Conservation (phyloP, 2,329 filamentous ascomycete species). For the Lithohypha guttulata region DNA sequence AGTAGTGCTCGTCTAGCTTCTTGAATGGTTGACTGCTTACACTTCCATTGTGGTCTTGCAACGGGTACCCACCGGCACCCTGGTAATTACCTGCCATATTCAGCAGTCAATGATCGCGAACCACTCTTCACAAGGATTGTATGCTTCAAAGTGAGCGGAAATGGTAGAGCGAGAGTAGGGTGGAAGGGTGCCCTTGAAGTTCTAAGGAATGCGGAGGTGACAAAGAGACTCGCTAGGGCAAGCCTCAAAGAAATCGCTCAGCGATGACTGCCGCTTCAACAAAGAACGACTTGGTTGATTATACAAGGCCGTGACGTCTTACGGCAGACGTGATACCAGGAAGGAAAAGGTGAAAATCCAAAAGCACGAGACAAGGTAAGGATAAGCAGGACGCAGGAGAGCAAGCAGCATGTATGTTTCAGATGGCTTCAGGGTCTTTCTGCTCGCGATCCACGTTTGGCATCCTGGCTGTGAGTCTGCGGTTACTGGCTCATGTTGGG, state of each 20-base stretch:
- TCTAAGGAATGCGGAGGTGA: constrained; percentile 5
- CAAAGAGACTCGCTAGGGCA: neutral
- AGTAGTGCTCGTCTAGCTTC: neutral
- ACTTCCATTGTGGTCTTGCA: constrained; percentile 14
- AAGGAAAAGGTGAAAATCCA: neutral
- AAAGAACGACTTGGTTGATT: constrained; percentile 4
- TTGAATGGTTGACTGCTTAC: constrained; percentile 11
- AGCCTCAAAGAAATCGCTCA: neutral
- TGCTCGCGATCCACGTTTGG: too few relatives aligned
- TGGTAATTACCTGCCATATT: constrained; percentile 23
- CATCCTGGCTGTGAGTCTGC: too few relatives aligned
- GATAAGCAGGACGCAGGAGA: constrained; percentile 1
- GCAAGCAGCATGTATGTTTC: constrained; percentile 3
- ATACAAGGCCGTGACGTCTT: neutral
- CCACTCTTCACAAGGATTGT: too few relatives aligned
- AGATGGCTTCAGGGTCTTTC: constrained; percentile 5
- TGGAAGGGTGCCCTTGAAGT: too few relatives aligned
- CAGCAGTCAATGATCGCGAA: too few relatives aligned
- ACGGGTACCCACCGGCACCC: constrained; percentile 44
- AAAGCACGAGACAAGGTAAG: neutral
- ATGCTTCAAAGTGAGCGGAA: too few relatives aligned
- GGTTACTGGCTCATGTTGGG: too few relatives aligned
- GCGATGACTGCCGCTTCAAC: neutral
- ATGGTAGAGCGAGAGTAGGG: too few relatives aligned
- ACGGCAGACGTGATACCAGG: neutral